Evolutionary conservation across 1,284 basidiomycete genomes (phyloP), one percentile per base, ranked within the genome.

Genomic region (Cerrena zonata): DNA sequence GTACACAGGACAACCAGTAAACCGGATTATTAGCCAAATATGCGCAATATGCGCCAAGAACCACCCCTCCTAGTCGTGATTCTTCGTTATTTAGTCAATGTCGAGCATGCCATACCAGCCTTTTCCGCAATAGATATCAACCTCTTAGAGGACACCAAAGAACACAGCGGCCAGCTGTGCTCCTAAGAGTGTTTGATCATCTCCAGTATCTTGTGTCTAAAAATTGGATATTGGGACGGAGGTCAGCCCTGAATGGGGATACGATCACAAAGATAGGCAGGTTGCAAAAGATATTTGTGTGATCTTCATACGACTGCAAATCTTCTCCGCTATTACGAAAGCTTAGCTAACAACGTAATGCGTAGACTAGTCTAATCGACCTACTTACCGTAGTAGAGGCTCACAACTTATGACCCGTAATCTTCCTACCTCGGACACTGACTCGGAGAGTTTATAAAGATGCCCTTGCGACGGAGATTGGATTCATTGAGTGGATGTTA

Each of bases 391-490:
- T 1, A 94, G 66, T 0, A 93, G 94, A 2, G 94, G 94, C 61
- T 96, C 94, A 61, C 94, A 98, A 2, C 89, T 88, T 24, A 97
- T 63, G 41, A 88, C 82, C 92, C 94, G 96, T 55, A 87, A 66
- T 49, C 69, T 66, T 19, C 77, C 79, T 1, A 63, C 67, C 24
- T 70, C 60, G 11, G 77, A 74, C 10, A 86, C 71, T 37, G 84
- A 74, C 12, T n/a, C n/a, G n/a, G n/a, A n/a, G n/a, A 74, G 69
- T 26, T 80, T 73, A 63, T 99, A 95, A 21, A 99, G 68, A 67
- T 94, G 89, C 4, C 91, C 86, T 61, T 93, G 89, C 76, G 92
- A 95, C 2, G 95, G 95, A n/a, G n/a, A n/a, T n/a, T n/a, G n/a
- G n/a, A n/a, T n/a, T n/a, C n/a, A n/a, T n/a, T n/a, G n/a, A n/a